phyloP scores from a whole-genome alignment of 1,139 yeast species.

The Lodderomyces margitis region DNA sequence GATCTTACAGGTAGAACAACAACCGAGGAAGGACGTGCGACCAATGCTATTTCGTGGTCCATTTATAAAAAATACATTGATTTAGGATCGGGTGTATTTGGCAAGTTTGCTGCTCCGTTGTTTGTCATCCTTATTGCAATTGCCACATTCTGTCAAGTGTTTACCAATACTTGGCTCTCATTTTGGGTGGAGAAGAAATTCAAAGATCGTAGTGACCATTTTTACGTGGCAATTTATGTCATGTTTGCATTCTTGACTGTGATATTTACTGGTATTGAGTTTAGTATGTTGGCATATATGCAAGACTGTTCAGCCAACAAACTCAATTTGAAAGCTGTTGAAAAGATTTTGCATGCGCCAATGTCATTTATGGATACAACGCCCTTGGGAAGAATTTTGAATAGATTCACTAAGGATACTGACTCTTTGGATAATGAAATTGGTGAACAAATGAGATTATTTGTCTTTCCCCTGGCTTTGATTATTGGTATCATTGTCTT shows the following conservation, averaged over 20 bases:
- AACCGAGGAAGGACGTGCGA: conserved; percentile 38
- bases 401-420: conserved; percentile 56
- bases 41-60: conserved; percentile 40
- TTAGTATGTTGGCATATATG: conserved; percentile 54
- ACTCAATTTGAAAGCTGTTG: conserved; percentile 38
- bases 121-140: conserved; percentile 40
- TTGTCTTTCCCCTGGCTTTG: conserved; percentile 39
- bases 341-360: conserved; percentile 41
- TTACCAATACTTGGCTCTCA: conserved; percentile 43
- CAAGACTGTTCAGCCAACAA: conserved; percentile 42
- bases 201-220: conserved; percentile 20
- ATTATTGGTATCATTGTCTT: conserved; percentile 43
- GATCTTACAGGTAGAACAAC: conserved; percentile 27
- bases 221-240: conserved; percentile 35
- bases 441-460: conserved; percentile 44
- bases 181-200: conserved; percentile 35
- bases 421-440: conserved; percentile 48
- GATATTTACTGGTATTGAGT: conserved; percentile 48
- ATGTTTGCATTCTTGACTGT: conserved; percentile 41
- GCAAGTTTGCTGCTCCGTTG: conserved; percentile 28
- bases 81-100: conserved; percentile 42
- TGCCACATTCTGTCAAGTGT: conserved; percentile 34
- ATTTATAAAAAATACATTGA: conserved; percentile 34
- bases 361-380: conserved; percentile 47
- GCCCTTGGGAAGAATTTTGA: conserved; percentile 46